Percentiles rank a stretch among this genome's conserved stretches.
phyloP scores from a whole-genome alignment of 805 yeast genomes.

The Lachancea fermentati region DNA sequence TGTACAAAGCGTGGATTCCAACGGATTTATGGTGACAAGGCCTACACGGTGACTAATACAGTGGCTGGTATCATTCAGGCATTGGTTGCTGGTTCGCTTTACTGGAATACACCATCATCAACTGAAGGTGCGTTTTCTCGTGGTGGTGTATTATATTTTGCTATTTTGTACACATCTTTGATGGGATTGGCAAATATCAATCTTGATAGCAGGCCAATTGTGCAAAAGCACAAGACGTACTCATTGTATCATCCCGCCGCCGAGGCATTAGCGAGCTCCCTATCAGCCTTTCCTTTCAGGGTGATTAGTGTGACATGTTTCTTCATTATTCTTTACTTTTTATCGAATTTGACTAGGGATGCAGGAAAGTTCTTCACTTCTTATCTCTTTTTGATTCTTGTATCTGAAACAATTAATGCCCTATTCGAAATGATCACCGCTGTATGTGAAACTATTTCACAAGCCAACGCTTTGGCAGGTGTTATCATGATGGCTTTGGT shows the following conservation, averaged over 20 bases:
- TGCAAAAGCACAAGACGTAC: conserved; percentile 65
- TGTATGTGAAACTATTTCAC: conserved; percentile 39
- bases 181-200: conserved; percentile 45
- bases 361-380: conserved; percentile 53
- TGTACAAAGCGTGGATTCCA: conserved; percentile 48
- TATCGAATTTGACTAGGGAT: conserved; percentile 43
- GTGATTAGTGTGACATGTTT: conserved; percentile 40
- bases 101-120: conserved; percentile 43
- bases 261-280: conserved; percentile 58
- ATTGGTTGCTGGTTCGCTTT: conserved; percentile 60
- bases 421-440: conserved; percentile 53
- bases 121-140: conserved; percentile 59
- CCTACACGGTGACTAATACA: conserved; percentile 35
- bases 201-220: conserved; percentile 51
- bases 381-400: conserved; percentile 35
- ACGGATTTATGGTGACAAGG: conserved; percentile 53
- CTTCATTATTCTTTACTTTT: conserved; percentile 48
- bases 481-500: conserved; percentile 41
- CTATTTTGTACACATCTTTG: conserved; percentile 47
- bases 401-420: conserved; percentile 27
- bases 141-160: conserved; percentile 58
- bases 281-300: conserved; percentile 62
- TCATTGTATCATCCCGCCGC: conserved; percentile 71
- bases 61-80: conserved; percentile 43
- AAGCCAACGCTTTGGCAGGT: conserved; percentile 56